These are phyloP conservation scores for Pyrenophora teres DNA, from an alignment of 2,329 filamentous ascomycete genomes.

Conservation along the genomic window DNA sequence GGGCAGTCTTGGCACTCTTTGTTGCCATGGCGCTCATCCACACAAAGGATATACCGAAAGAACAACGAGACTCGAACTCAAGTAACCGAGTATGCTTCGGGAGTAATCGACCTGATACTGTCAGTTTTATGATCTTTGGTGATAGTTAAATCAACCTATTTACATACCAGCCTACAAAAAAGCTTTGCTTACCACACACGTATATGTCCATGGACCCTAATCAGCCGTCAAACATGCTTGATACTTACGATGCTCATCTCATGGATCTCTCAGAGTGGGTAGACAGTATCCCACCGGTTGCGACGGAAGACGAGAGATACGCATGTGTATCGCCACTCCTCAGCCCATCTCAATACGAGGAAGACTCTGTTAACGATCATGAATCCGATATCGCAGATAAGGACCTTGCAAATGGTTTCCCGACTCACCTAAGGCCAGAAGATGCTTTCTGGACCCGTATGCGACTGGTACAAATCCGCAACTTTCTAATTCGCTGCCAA, in stretches of 20 bases:
- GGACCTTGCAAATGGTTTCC: background rate
- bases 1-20: background rate
- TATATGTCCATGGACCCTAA: too few species aligned
- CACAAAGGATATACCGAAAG: background rate
- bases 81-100: background rate
- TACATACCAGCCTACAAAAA: too few species aligned
- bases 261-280: background rate
- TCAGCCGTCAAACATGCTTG: background rate
- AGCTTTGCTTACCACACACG: too few species aligned
- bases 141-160: too few species aligned
- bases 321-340: background rate
- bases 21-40: background rate
- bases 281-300: background rate
- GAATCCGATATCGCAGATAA: background rate
- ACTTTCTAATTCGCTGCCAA: constrained; percentile 21
- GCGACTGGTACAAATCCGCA: constrained; percentile 10
- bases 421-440: background rate
- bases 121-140: too few species aligned
- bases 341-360: background rate
- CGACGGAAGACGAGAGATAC: background rate
- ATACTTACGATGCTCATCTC: background rate
- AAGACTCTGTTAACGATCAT: background rate
- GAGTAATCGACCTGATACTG: too few species aligned
- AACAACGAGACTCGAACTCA: background rate
- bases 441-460: constrained; percentile 1